Conservation (phyloP, 257 asterid species). For the Solanum ossicruentum region DNA sequence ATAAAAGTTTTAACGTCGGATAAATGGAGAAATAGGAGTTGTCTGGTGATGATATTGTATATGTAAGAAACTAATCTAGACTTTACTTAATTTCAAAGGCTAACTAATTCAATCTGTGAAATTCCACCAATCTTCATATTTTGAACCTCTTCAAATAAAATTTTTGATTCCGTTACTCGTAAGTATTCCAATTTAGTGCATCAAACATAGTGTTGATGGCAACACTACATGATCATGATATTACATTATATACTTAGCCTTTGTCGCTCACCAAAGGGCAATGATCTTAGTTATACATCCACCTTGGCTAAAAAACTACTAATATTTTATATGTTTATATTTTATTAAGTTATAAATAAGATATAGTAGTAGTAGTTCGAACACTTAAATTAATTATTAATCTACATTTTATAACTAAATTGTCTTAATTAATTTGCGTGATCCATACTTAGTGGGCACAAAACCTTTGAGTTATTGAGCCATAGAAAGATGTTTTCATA, state of each 20-base stretch:
- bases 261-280: slow-evolving; percentile 2
- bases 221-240: neutral
- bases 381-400: neutral
- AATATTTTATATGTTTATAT: neutral
- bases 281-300: neutral
- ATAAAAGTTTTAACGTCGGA: neutral
- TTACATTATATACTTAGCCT: neutral
- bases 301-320: neutral
- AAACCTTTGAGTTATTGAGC: neutral
- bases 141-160: too few relatives aligned
- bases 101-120: neutral
- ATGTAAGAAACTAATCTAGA: neutral
- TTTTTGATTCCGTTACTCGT: neutral
- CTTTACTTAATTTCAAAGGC: neutral
- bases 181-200: neutral
- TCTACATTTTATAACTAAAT: neutral
- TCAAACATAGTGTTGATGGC: neutral
- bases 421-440: neutral
- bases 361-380: neutral
- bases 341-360: neutral
- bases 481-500: neutral
- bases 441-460: neutral
- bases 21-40: neutral
- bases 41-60: neutral
- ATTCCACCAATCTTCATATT: neutral